These are phyloP conservation scores for Ganoderma resinaceum DNA, from an alignment of 1,284 basidiomycete species.

Conservation along the genomic window DNA sequence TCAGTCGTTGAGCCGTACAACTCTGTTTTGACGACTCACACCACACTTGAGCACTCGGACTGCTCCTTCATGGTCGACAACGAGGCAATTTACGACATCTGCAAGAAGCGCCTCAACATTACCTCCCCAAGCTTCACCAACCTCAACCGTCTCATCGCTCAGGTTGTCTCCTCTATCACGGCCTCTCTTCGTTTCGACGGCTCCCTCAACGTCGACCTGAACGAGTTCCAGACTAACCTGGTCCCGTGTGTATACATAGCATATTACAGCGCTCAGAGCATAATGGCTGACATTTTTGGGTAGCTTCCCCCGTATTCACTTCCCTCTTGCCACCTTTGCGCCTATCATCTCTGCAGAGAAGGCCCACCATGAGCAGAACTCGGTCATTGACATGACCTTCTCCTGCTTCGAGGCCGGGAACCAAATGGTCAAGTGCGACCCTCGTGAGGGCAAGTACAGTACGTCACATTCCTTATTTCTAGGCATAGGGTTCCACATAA, in stretches of 20 bases:
- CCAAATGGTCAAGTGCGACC: slow-evolving; percentile 91
- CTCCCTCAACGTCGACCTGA: slow-evolving; percentile 82
- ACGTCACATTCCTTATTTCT: slow-evolving; percentile 37
- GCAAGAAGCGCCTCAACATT: slow-evolving; percentile 88
- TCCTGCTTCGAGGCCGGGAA: slow-evolving; percentile 93
- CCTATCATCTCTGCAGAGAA: slow-evolving; percentile 85
- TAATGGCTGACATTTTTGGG: neutral
- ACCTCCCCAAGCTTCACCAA: slow-evolving; percentile 85
- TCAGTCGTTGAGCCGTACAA: slow-evolving; percentile 99
- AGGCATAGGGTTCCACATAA: slow-evolving; percentile 14
- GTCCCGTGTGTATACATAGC: slow-evolving; percentile 56
- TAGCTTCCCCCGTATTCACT: slow-evolving; percentile 84
- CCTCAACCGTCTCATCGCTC: slow-evolving; percentile 89
- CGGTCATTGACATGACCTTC: slow-evolving; percentile 93
- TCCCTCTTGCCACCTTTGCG: slow-evolving; percentile 91
- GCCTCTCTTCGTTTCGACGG: slow-evolving; percentile 85
- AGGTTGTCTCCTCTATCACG: slow-evolving; percentile 90
- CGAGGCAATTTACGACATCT: slow-evolving; percentile 96
- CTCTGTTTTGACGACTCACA: slow-evolving; percentile 98
- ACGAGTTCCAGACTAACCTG: slow-evolving; percentile 87
- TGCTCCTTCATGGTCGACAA: slow-evolving; percentile 99
- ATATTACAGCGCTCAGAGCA: neutral
- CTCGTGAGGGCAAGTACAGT: slow-evolving; percentile 88
- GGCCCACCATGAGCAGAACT: slow-evolving; percentile 92
- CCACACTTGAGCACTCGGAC: slow-evolving; percentile 98